Percentiles rank a stretch among this genome's conserved stretches.
These are phyloP conservation scores for Begonia peltatifolia DNA, from an alignment of 306 rosid species.

Conservation along the genomic window DNA sequence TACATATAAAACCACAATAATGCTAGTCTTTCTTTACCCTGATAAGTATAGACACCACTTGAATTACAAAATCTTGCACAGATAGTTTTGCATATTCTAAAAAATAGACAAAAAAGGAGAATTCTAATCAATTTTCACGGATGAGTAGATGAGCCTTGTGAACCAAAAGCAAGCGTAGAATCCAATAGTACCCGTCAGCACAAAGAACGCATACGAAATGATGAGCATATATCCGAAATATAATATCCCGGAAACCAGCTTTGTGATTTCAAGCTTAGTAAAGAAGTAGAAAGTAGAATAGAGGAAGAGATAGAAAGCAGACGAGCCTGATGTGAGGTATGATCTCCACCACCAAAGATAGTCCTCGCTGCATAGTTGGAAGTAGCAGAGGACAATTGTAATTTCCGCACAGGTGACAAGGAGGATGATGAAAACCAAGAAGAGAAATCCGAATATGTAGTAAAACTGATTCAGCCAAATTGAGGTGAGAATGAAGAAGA, in stretches of 20 bases:
- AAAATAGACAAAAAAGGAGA: conserved; percentile 6
- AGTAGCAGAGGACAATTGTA: conserved; percentile 60
- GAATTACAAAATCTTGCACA: neutral
- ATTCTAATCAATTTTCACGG: conserved; percentile 54
- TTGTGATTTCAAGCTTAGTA: conserved; percentile 53
- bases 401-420: conserved; percentile 54
- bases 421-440: conserved; percentile 58
- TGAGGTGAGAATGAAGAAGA: conserved; percentile 61
- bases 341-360: conserved; percentile 79
- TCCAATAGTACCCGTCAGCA: conserved; percentile 64
- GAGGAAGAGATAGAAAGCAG: conserved; percentile 56
- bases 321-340: conserved; percentile 58
- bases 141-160: conserved; percentile 61
- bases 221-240: conserved; percentile 59
- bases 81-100: conserved; percentile 10
- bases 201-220: conserved; percentile 57
- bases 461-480: conserved; percentile 70
- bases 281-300: conserved; percentile 57
- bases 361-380: conserved; percentile 72
- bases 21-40: neutral
- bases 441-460: conserved; percentile 64
- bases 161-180: conserved; percentile 66
- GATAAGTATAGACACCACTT: neutral
- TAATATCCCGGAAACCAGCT: conserved; percentile 41
- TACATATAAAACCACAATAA: conserved; percentile 41